These are phyloP conservation scores for Eucalyptus polyanthemos DNA, from an alignment of 345 rosid genomes.

Conservation along the genomic window DNA sequence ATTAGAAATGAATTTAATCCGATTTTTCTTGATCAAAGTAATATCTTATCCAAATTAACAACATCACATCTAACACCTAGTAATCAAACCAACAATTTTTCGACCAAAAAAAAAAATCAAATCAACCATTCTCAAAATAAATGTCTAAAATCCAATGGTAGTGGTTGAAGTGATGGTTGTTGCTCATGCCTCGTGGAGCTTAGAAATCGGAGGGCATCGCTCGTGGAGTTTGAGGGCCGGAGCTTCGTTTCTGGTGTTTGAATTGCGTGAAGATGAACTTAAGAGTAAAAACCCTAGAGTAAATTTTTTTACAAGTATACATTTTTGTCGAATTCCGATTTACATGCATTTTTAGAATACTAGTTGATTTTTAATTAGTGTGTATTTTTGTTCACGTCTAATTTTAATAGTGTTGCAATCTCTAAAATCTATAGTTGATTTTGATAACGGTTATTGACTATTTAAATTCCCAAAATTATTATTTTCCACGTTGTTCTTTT, in stretches of 20 bases:
- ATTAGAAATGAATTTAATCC: not conserved
- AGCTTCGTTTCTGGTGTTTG: not conserved
- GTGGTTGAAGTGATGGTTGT: not conserved
- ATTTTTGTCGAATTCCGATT: not conserved
- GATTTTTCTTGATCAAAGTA: not conserved
- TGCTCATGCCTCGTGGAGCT: not conserved
- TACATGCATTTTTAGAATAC: not conserved
- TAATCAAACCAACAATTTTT: not conserved
- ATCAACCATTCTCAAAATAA: not conserved
- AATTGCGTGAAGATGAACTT: not conserved
- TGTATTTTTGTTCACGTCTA: not conserved
- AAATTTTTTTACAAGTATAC: not conserved
- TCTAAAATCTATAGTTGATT: not conserved
- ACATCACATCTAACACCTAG: fast-evolving
- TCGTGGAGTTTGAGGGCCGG: not conserved
- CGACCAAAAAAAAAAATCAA: too few species aligned
- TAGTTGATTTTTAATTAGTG: not conserved
- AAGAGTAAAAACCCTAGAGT: not conserved
- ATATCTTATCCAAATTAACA: not conserved
- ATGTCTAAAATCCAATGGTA: not conserved
- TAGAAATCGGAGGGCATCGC: not conserved
- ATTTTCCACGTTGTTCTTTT: not conserved
- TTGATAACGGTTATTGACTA: not conserved
- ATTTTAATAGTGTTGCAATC: not conserved
- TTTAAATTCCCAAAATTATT: not conserved